A percentile compares a stretch with the other conserved stretches of the same genome.
Conservation (phyloP, 768 basidiomycete species). For the Amanita pseudoporphyria region DNA sequence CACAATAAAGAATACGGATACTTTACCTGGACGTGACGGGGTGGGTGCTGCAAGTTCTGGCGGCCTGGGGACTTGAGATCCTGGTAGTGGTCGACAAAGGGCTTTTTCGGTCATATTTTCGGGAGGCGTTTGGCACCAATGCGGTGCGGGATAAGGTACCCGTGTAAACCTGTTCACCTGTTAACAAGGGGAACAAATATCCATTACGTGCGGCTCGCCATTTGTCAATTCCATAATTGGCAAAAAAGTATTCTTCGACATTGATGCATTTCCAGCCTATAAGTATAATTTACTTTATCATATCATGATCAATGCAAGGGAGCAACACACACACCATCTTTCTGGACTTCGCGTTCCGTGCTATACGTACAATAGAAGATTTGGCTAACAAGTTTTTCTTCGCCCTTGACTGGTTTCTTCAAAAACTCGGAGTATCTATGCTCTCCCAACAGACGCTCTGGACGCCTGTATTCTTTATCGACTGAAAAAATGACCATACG, state of each 20-base stretch:
- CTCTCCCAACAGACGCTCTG: constrained; percentile 35
- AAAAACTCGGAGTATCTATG: constrained; percentile 41
- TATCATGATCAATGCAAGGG: background rate
- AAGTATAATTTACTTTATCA: background rate
- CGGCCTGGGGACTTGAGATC: background rate
- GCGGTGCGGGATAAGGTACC: background rate
- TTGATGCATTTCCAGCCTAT: constrained; percentile 43
- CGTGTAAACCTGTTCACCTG: constrained; percentile 1
- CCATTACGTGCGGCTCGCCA: constrained; percentile 16
- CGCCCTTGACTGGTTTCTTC: constrained; percentile 26
- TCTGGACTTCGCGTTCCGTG: constrained; percentile 34
- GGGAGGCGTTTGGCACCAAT: background rate
- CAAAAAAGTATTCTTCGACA: constrained; percentile 34
- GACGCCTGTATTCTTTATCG: constrained; percentile 25
- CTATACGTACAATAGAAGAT: constrained; percentile 35
- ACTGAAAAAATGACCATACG: constrained; percentile 42
- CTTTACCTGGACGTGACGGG: background rate
- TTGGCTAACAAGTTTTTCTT: constrained; percentile 25
- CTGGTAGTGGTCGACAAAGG: constrained; percentile 1
- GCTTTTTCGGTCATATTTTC: background rate
- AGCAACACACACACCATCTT: constrained; percentile 31
- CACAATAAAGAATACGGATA: no score
- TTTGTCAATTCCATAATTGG: constrained; percentile 24
- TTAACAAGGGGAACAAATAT: background rate
- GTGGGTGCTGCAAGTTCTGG: background rate